Conservation (phyloP, 768 basidiomycete genomes). For the Boletus rufocinnamomeus region DNA sequence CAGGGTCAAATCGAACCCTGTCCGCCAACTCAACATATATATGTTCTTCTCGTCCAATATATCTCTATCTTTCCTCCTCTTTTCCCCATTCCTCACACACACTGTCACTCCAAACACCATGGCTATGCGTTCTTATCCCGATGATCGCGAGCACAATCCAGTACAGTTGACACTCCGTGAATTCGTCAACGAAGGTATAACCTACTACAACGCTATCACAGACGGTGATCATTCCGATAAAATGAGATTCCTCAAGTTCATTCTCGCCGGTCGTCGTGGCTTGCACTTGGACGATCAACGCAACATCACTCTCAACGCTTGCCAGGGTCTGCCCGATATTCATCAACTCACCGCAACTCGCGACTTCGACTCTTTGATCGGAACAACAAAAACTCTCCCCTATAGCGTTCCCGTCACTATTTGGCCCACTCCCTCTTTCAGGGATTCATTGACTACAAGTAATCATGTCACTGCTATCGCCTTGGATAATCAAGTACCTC, state of each 20-base stretch:
- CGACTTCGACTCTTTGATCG: slow-evolving; percentile 13
- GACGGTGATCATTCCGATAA: not conserved
- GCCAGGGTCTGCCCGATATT: not conserved
- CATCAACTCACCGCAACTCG: not conserved
- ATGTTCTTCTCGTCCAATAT: too few species aligned
- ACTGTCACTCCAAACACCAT: too few species aligned
- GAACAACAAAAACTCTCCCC: not conserved
- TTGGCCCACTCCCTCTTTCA: slow-evolving; percentile 1
- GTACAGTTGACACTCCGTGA: too few species aligned
- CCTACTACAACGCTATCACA: not conserved
- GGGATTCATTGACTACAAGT: not conserved
- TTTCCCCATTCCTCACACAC: too few species aligned
- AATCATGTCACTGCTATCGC: not conserved
- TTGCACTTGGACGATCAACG: not conserved
- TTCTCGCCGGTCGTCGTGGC: not conserved
- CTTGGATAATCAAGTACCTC: not conserved
- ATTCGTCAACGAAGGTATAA: too few species aligned
- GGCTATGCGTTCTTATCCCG: too few species aligned
- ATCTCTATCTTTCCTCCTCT: too few species aligned
- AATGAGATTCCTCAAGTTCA: slow-evolving; percentile 7
- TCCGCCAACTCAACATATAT: too few species aligned
- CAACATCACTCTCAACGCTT: not conserved
- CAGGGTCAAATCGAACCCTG: too few species aligned
- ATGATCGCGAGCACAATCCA: too few species aligned
- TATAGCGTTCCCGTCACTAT: not conserved